Evolutionary conservation across 108 stramenopile species (phyloP), one percentile per base, ranked within the genome.

Genomic region (Skeletonema potamos): DNA sequence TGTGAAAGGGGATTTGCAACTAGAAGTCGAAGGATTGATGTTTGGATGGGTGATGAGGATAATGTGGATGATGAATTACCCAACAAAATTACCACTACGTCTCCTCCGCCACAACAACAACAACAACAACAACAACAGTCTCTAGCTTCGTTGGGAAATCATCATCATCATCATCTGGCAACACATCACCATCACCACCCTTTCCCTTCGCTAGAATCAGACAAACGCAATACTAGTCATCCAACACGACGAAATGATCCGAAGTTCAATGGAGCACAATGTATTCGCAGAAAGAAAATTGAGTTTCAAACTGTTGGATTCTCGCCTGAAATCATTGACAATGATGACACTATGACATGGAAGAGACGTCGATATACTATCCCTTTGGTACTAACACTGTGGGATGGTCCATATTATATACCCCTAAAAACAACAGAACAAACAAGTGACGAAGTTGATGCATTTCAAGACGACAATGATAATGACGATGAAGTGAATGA

Each of bases 341-440:
- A 8, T 54, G 68, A 24, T 36, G 39, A 64, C 18, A 27, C 18
- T 1, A 57, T 36, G 11, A n/a, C 39, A 11, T 77, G 75, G 75
- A 72, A 33, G 30, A 63, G 74, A 54, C 59, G 75, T 20, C 43
- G 63, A 7, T 76, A 76, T 28, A 77, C 82, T 4, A 73, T 93
- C n/a, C 85, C 87, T 55, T 63, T 93, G 56, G 59, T 86, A 62
- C 39, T 93, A 66, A 73, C 76, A 46, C 65, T 93, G 20, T 93
- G 92, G 92, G 92, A 93, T 79, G 88, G 73, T n/a, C 87, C 86
- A 6, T 12, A 54, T 72, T 12, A 54, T 72, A 41, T 41, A 41
- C 39, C 39, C 68, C 44, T 6, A 32, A 11, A 8, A 26, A 43
- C 1, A 18, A 17, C 2, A 34, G 18, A 46, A 18, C 4, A 63